phyloP scores from a whole-genome alignment of 164 flowering plant species.

The Liquidambar formosana region DNA sequence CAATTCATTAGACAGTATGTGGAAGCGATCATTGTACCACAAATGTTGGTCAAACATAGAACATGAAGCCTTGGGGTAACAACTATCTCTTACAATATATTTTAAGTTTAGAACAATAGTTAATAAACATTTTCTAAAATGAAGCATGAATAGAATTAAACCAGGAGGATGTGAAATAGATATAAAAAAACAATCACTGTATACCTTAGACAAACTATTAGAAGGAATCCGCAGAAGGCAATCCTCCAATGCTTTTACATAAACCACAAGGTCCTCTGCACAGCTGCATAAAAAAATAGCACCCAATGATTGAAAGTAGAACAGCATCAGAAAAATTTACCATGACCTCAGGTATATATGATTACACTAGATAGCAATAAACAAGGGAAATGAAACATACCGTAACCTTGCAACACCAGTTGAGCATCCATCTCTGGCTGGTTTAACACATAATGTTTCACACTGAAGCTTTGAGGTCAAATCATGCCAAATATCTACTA shows the following conservation, averaged over 20 bases:
- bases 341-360: not conserved
- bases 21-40: not conserved
- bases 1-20: too few species aligned
- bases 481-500: conserved; percentile 55
- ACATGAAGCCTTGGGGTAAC: not conserved
- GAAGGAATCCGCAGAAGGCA: conserved; percentile 64
- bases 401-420: conserved; percentile 93
- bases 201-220: conserved; percentile 82
- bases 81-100: not conserved
- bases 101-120: not conserved
- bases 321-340: not conserved
- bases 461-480: conserved; percentile 61
- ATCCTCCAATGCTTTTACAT: conserved; percentile 57
- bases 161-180: too few species aligned
- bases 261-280: conserved; percentile 60
- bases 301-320: conserved; percentile 1
- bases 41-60: not conserved
- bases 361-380: not conserved
- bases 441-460: conserved; percentile 78
- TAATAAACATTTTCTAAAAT: not conserved
- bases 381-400: conserved; percentile 27
- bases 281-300: conserved; percentile 45
- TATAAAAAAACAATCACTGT: not conserved
- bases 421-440: conserved; percentile 94
- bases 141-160: too few species aligned